Evolutionary conservation across 2,329 filamentous ascomycete genomes (phyloP), one percentile per base, ranked within the genome.

Genomic region (Leptosphaerulina australis): DNA sequence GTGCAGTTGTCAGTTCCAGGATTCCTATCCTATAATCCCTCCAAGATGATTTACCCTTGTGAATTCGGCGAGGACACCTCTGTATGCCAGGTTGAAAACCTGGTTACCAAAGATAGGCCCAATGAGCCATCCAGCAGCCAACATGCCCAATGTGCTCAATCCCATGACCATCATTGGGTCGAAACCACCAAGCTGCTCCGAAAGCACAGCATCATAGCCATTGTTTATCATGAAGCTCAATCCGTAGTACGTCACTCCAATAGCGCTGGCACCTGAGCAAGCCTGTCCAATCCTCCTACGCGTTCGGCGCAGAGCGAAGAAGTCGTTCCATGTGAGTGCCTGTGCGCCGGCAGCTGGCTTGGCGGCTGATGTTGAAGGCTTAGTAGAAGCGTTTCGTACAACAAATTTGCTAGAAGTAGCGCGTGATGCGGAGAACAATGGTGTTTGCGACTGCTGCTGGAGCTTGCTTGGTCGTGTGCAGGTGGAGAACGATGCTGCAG

Each of bases 91-190:
- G 67, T 90, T 89, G 76, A 97, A 99, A 4, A 91, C 77, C 7
- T 83, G 81, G 59, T 87, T 91, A 3, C 94, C 94, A 30, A 96
- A 72, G 60, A 87, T 87, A 0, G 94, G 94, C 0, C 94, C 94
- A 18, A 86, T 78, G 37, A 99, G 77, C 94, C 94, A 99, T 4
- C 94, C 94, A 25, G 87, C 78, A n/a, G 86, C 88, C 45, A 87
- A 84, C 59, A 86, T 91, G 11, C 85, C 85, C 55, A 93, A 77
- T 7, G 88, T 91, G 58, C 90, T 86, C 66, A 96, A 71, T 1
- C 91, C 93, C 60, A 97, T 81, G 20, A 91, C 87, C 64, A 97
- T 81, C 66, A 97, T 84, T 1, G 93, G 93, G 72, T 97, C 94
- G 49, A 97, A 80, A 1, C 92, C 91, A 1, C 92, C 91, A 56